Conservation (phyloP, 148 eudicot species). For the Chenopodium album region DNA sequence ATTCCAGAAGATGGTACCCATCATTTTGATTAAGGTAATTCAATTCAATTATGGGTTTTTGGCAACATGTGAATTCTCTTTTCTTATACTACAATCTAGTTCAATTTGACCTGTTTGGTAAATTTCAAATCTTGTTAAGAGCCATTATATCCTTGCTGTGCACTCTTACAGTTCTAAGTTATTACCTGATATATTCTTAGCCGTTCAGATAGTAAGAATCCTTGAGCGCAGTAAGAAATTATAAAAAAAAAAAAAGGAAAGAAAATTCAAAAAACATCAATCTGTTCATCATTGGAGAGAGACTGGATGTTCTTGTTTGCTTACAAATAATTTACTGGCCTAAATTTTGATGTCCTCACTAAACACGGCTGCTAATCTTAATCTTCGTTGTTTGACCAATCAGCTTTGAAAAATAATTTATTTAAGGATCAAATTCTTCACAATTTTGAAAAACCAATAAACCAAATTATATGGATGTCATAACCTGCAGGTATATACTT, state of each 20-base stretch:
- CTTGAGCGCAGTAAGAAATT: neutral
- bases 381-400: neutral
- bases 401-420: neutral
- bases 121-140: neutral
- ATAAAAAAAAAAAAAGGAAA: no score
- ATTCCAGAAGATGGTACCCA: neutral
- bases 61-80: neutral
- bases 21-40: neutral
- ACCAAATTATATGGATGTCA: neutral
- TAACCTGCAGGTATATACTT: neutral
- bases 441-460: neutral
- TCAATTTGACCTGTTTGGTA: neutral
- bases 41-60: neutral
- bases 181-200: neutral
- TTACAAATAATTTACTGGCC: neutral
- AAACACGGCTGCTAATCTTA: neutral
- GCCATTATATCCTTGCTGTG: neutral
- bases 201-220: neutral
- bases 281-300: neutral
- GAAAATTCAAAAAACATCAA: neutral
- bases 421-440: no score
- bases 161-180: neutral
- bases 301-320: neutral
- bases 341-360: neutral
- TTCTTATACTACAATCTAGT: neutral